A percentile compares a stretch with the other conserved stretches of the same genome.
These are phyloP conservation scores for Penicillium crystallinum DNA, from an alignment of 495 filamentous ascomycete genomes.

Conservation along the genomic window DNA sequence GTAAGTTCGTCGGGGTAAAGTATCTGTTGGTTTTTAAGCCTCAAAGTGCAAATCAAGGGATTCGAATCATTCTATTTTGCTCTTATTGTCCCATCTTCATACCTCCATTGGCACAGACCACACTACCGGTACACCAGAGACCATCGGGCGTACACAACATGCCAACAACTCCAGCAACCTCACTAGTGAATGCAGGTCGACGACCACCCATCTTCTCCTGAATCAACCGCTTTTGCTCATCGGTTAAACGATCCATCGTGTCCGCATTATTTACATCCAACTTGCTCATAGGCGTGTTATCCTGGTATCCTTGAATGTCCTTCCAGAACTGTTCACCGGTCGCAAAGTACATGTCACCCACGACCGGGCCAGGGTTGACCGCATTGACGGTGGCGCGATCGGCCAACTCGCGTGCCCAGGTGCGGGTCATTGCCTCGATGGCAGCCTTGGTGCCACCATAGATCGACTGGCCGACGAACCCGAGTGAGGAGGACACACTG, in stretches of 20 bases:
- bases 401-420: constrained; percentile 76
- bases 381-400: constrained; percentile 79
- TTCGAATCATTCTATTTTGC: not conserved
- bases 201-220: constrained; percentile 59
- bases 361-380: constrained; percentile 83
- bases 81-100: constrained; percentile 42
- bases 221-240: constrained; percentile 54
- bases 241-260: constrained; percentile 48
- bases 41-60: not conserved
- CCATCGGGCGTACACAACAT: constrained; percentile 75
- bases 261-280: constrained; percentile 37
- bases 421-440: constrained; percentile 86
- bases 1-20: too few species aligned
- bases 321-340: constrained; percentile 51
- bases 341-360: constrained; percentile 68
- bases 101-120: constrained; percentile 84
- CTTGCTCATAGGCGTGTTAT: constrained; percentile 62
- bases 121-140: constrained; percentile 77
- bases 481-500: constrained; percentile 61
- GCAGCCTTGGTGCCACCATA: constrained; percentile 91
- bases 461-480: constrained; percentile 66
- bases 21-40: too few species aligned
- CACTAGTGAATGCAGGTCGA: constrained; percentile 62
- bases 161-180: constrained; percentile 79
- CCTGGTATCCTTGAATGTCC: constrained; percentile 55